Conservation (phyloP, 208 protist species). For the Endotrypanum monterogeii region DNA sequence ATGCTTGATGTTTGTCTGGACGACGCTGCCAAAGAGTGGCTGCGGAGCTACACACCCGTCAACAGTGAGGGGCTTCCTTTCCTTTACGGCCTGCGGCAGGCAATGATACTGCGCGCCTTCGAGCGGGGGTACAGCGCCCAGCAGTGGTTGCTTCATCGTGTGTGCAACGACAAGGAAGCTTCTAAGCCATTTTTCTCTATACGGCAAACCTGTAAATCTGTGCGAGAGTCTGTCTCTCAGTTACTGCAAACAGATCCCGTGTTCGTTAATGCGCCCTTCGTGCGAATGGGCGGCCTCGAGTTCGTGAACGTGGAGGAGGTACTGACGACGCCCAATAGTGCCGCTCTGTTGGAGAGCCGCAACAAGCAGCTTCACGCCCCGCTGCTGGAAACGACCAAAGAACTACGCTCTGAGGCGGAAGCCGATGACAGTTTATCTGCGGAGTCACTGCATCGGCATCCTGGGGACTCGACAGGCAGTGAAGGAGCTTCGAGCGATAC, state of each 20-base stretch:
- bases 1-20: constrained; percentile 45
- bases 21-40: constrained; percentile 22
- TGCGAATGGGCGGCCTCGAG: constrained; percentile 7
- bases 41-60: constrained; percentile 57
- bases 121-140: constrained; percentile 51
- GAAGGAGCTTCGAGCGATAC: background rate
- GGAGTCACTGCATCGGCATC: background rate
- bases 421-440: background rate
- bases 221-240: background rate
- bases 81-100: constrained; percentile 33
- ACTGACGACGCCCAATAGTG: background rate
- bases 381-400: background rate
- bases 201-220: background rate
- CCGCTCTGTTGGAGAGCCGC: background rate
- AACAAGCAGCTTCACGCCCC: background rate
- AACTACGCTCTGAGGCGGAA: background rate
- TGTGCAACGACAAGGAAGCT: background rate
- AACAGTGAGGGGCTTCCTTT: constrained; percentile 37
- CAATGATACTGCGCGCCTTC: constrained; percentile 61
- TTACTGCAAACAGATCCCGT: background rate
- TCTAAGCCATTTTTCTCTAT: background rate
- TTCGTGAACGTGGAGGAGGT: constrained; percentile 34
- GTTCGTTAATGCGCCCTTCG: constrained; percentile 9
- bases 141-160: constrained; percentile 41
- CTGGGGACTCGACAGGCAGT: background rate